Conservation (phyloP, 257 asterid species). For the Avicennia marina region DNA sequence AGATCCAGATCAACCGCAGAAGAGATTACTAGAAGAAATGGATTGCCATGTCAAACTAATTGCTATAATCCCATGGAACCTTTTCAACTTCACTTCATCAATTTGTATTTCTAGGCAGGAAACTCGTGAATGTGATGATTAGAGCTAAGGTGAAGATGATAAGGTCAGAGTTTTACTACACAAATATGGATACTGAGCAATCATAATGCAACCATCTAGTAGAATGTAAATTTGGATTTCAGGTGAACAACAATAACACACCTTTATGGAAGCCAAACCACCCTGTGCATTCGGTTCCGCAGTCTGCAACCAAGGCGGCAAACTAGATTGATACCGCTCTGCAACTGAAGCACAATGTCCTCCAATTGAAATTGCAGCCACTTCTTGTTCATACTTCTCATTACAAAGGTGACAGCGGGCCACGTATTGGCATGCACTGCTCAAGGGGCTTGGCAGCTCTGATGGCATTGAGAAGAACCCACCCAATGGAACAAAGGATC, state of each 20-base stretch:
- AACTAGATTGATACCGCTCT: slow-evolving; percentile 29
- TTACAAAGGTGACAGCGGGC: slow-evolving; percentile 59
- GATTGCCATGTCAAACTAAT: not conserved
- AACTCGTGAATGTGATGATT: too few species aligned
- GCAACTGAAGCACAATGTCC: slow-evolving; percentile 29
- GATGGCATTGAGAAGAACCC: slow-evolving; percentile 80
- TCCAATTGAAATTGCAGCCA: slow-evolving; percentile 36
- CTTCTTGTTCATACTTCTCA: slow-evolving; percentile 67
- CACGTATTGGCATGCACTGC: slow-evolving; percentile 29
- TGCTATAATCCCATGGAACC: too few species aligned
- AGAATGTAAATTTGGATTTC: too few species aligned
- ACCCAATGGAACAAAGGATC: slow-evolving; percentile 92
- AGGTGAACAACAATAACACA: slow-evolving; percentile 16
- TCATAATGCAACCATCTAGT: too few species aligned
- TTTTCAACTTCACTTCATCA: too few species aligned
- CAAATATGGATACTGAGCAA: too few species aligned
- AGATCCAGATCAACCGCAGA: too few species aligned
- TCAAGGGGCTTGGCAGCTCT: slow-evolving; percentile 40
- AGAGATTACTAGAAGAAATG: too few species aligned
- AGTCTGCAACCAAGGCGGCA: slow-evolving; percentile 55
- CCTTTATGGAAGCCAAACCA: slow-evolving; percentile 38
- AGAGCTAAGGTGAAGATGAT: not conserved
- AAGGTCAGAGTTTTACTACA: not conserved
- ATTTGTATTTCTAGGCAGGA: too few species aligned
- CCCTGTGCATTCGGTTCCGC: slow-evolving; percentile 24